Base-by-base conservation (phyloP, 371 early-diverging fungal genomes). In the Mucor irregularis region DNA sequence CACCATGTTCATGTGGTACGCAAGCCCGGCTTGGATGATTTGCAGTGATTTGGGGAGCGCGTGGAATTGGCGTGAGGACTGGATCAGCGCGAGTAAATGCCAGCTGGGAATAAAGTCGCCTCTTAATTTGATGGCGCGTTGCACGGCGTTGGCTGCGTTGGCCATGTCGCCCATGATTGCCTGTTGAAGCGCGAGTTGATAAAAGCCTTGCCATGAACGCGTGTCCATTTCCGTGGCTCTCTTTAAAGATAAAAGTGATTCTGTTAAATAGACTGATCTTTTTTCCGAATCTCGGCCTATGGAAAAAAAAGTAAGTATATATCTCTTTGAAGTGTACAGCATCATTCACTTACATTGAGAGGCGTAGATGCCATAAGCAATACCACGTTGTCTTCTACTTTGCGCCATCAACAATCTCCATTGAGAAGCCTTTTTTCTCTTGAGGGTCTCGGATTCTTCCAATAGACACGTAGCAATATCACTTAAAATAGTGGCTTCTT, bases 51-150 rank as follows among this genome's bases (percentile, higher is more conserved):
- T 65, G 1, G 67, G 50, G 1, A 64, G 24, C 29, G 64, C 56
- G n/a, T 66, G 40, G n/a, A 55, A 60, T 39, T 53, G 58, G 29
- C 61, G 51, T 4, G 86, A 81, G 5, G 91, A 86, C n/a, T 89
- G 72, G 26, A 94, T 58, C 26, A 95, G 78, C 0, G 86, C 87
- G 14, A 96, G 63, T 17, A 96, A 77, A 64, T 97, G 90, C 94
- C 94, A 97, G 4, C 92, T 87, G 7, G 89, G 82, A 17, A 89
- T 75, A 52, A 85, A 81, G 4, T 73, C 57, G 0, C 86, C 63
- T n/a, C 90, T 80, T 24, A 87, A 55, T 40, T 71, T 65, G 21
- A 94, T 60, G 1, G 91, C 82, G 16, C 83, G 71, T 49, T 86
- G 83, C 10, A 88, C 73, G 0, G 76, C 59, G 2, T 50, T 31